These are phyloP conservation scores for Citrus maxima DNA, from an alignment of 345 rosid species.

Conservation along the genomic window DNA sequence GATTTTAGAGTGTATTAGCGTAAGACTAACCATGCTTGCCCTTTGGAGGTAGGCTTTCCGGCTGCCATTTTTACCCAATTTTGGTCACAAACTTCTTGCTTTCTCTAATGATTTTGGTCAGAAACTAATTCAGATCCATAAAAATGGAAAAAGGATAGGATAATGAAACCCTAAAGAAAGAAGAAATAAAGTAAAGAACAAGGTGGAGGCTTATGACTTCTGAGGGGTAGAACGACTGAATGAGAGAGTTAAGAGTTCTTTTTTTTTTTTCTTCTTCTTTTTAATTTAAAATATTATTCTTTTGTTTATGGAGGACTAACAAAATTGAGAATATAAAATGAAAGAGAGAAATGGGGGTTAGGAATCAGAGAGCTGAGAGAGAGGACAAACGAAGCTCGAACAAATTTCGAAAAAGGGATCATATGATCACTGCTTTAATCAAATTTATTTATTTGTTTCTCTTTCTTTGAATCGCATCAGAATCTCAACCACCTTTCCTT, in stretches of 20 bases:
- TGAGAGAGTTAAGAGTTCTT: not conserved
- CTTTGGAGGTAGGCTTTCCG: conserved; percentile 64
- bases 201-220: not conserved
- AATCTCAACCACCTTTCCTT: conserved; percentile 40
- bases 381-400: conserved; percentile 37
- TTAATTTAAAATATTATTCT: not conserved
- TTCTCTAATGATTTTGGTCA: not conserved
- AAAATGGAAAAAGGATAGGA: not conserved
- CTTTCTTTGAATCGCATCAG: conserved; percentile 26
- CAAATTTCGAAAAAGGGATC: conserved; percentile 44
- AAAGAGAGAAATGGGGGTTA: conserved; percentile 12
- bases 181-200: not conserved
- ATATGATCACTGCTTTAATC: conserved; percentile 12
- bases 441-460: conserved; percentile 18
- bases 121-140: conserved; percentile 27
- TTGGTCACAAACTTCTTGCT: not conserved
- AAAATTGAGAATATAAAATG: not conserved
- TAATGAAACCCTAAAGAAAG: not conserved
- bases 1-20: not conserved
- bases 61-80: conserved; percentile 46
- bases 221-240: not conserved
- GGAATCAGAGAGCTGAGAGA: conserved; percentile 44
- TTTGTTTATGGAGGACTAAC: not conserved
- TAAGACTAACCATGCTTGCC: conserved; percentile 87
- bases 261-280: not conserved